Conservation (phyloP, 1,284 basidiomycete genomes). For the Puccinia triticina region DNA sequence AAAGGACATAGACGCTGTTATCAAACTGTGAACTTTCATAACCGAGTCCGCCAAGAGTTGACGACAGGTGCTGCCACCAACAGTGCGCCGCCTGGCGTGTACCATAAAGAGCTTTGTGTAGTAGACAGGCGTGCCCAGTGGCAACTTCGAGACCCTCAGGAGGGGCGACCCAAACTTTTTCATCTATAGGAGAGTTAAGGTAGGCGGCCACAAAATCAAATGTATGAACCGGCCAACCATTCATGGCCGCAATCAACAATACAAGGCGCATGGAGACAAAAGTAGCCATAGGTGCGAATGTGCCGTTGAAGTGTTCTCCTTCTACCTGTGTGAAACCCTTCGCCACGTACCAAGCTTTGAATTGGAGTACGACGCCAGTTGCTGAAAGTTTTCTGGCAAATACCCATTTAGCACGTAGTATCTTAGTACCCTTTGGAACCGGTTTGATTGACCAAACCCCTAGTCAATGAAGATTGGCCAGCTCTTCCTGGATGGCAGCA, state of each 20-base stretch:
- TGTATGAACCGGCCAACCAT: background rate
- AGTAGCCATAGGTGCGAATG: conserved; percentile 10
- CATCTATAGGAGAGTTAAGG: background rate
- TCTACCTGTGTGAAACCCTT: background rate
- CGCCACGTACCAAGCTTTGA: conserved; percentile 1
- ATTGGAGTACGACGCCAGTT: background rate
- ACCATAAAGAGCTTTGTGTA: conserved; percentile 24
- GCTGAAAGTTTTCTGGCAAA: background rate
- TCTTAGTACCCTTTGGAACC: background rate
- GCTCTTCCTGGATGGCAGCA: conserved; percentile 1
- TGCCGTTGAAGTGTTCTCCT: background rate
- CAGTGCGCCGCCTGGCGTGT: conserved; percentile 14
- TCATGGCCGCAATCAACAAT: background rate
- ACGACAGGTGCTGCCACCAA: conserved; percentile 12
- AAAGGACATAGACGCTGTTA: background rate
- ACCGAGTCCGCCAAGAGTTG: background rate
- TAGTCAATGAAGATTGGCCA: background rate
- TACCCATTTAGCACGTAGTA: background rate
- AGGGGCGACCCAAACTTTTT: background rate
- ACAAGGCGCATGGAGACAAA: background rate
- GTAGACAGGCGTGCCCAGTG: background rate
- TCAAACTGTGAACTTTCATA: conserved; percentile 5
- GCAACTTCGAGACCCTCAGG: background rate
- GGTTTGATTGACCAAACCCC: background rate
- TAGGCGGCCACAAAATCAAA: conserved; percentile 7